These are phyloP conservation scores for Viola odorata DNA, from an alignment of 345 rosid species.

Conservation along the genomic window DNA sequence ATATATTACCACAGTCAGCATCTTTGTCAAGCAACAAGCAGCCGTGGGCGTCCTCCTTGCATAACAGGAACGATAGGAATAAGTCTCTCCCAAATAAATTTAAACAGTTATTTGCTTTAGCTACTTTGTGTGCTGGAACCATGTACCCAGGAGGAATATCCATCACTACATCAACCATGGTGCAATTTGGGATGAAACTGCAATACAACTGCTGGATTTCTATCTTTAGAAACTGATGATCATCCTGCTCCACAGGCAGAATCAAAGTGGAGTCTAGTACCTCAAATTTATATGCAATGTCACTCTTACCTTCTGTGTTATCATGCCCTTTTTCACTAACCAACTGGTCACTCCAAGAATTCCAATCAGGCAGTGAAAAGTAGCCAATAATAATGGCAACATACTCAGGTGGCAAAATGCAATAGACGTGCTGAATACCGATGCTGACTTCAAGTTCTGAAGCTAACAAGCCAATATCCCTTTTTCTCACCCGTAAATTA, in stretches of 20 bases:
- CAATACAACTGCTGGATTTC: conserved; percentile 53
- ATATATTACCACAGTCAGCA: conserved; percentile 23
- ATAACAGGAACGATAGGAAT: conserved; percentile 38
- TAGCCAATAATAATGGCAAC: conserved; percentile 77
- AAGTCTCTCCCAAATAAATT: conserved; percentile 69
- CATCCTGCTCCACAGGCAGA: conserved; percentile 48
- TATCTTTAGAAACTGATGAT: conserved; percentile 43
- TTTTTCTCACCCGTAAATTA: conserved; percentile 61
- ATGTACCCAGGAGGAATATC: conserved; percentile 53
- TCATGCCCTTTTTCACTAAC: conserved; percentile 20
- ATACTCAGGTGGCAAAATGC: conserved; percentile 64
- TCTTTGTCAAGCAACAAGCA: conserved; percentile 26
- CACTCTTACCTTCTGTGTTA: conserved; percentile 16
- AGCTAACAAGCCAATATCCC: too few relatives aligned
- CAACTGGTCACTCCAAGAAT: conserved; percentile 33
- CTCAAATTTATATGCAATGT: conserved; percentile 60
- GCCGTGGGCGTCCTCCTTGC: conserved; percentile 35
- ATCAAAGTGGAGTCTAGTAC: conserved; percentile 60
- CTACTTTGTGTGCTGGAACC: conserved; percentile 45
- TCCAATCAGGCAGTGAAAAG: conserved; percentile 81
- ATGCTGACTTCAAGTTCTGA: conserved; percentile 70
- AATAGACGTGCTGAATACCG: conserved; percentile 78
- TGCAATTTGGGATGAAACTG: conserved; percentile 38
- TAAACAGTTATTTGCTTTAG: conserved; percentile 38
- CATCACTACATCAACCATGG: conserved; percentile 32